These are phyloP conservation scores for Oryza punctata DNA, from an alignment of 176 grass and related monocot genomes.

Conservation along the genomic window DNA sequence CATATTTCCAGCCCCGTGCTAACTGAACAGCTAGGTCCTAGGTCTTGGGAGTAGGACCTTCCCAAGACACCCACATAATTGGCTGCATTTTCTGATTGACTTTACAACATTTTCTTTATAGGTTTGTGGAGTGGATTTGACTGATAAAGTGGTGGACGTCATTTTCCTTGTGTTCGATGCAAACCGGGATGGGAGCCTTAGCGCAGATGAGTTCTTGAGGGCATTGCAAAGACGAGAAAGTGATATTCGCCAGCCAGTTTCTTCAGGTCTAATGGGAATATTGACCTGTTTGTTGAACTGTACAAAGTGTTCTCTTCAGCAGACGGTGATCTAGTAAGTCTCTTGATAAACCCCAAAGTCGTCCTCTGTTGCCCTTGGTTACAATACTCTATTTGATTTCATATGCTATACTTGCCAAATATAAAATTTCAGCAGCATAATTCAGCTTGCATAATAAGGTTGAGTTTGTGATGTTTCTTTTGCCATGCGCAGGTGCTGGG, in stretches of 20 bases:
- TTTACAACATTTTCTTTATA: slow-evolving; percentile 22
- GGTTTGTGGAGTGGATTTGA: slow-evolving; percentile 85
- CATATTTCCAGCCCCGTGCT: not conserved
- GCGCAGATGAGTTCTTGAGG: slow-evolving; percentile 86
- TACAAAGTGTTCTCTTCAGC: slow-evolving; percentile 53
- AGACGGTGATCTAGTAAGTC: slow-evolving; percentile 38
- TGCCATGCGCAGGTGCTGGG: slow-evolving; percentile 24
- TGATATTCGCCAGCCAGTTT: slow-evolving; percentile 63
- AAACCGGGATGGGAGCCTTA: slow-evolving; percentile 74
- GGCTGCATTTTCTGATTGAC: slow-evolving; percentile 6
- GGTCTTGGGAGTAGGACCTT: not conserved
- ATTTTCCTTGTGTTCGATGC: slow-evolving; percentile 93
- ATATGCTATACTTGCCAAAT: slow-evolving; percentile 13
- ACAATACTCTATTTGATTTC: slow-evolving; percentile 27
- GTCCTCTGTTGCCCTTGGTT: slow-evolving; percentile 5
- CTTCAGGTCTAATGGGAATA: slow-evolving; percentile 50
- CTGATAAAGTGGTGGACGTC: slow-evolving; percentile 75
- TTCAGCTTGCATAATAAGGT: slow-evolving; percentile 7
- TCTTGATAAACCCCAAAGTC: not conserved
- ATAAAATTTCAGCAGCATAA: not conserved
- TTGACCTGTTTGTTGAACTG: slow-evolving; percentile 79
- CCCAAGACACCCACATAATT: slow-evolving; percentile 9
- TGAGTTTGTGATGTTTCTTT: slow-evolving; percentile 30
- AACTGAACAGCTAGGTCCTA: not conserved
- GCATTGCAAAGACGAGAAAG: slow-evolving; percentile 74